Base-by-base conservation (phyloP, 1,139 yeast species). In the Lodderomyces orthopsilosis region DNA sequence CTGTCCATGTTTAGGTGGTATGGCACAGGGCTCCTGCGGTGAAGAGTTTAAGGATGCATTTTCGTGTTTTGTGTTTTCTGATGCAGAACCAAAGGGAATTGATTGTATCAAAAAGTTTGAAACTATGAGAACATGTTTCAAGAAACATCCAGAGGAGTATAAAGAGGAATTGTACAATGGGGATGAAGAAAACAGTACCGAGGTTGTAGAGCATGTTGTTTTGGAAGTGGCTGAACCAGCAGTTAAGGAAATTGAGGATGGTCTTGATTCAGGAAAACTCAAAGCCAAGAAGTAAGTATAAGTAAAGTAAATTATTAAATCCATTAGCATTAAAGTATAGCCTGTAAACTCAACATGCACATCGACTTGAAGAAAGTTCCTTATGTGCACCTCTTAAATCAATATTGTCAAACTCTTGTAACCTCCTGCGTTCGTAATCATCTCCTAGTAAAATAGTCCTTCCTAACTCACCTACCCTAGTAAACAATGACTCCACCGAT, bases 1-100 rank as follows among this genome's bases (percentile, higher is more conserved):
- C 61, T 94, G 99, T 65, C 97, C 98, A n/a, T 94, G 99, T 68
- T 75, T 94, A 47, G 98, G 98, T 35, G 98, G 98, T 41, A 93
- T 93, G 98, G 98, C 98, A 36, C 77, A 90, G 51, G 98, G 98
- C 0, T 97, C 98, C 47, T 91, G 98, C 68, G 98, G 98, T 45
- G 96, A 88, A 62, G 97, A 93, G 68, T 93, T 91, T 75, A 91
- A 93, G 72, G 93, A 81, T 46, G 98, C 98, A 0, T 94, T 94
- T 63, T 78, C 96, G 8, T 94, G 99, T 66, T 94, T 94, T 60
- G 93, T 94, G 33, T 91, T 86, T 73, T 90, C 98, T 10, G 90
- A 85, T 61, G 85, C 87, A 45, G 99, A 93, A 61, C 98, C 98
- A 59, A 93, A 93, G 73, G 98, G 98, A 44, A 84, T 88, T 50